Base-by-base conservation (phyloP, 2,329 filamentous ascomycete species). In the Gaeumannomyces tritici region DNA sequence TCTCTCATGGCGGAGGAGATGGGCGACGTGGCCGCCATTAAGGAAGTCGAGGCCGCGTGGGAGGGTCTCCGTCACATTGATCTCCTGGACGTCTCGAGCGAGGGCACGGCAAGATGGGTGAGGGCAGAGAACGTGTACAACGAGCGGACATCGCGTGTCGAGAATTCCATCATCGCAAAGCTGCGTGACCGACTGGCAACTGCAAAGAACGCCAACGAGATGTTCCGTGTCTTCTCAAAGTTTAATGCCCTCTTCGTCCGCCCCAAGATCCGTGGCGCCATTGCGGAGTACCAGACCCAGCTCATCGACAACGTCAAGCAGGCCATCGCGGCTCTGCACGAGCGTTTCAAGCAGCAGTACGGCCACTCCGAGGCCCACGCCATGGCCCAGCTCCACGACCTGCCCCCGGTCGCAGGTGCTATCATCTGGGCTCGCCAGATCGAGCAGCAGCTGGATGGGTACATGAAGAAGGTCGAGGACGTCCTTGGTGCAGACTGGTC, bases 201-300 rank as follows among this genome's bases (percentile, higher is more conserved):
- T 8, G 93, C 95, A 15, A 97, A 96, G 80, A 96, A 92, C 65
- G 95, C 95, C 55, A 98, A 96, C 72, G 96, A 99, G 76, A 99
- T 99, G 95, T 99, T 99, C 75, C 90, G 96, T 62, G 95, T 99
- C 65, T 99, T 99, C 74, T 98, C 95, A 61, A 98, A 98, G 73
- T 99, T 99, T 83, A 99, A 99, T 73, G 95, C 95, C 2, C 87
- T 99, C 33, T 96, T 99, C 69, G 93, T 99, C 63, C 87, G 95
- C 64, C 95, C 95, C n/a, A 99, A 99, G 81, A 98, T 99, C 76
- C 89, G 95, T 67, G 93, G 96, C 67, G 96, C 95, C 62, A 99
- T 99, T 70, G 90, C 92, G 56, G 93, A 99, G 76, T 99, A 99
- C 73, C 95, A 99, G 75, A 95, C 93, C 5, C 93, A 97, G 75